These are phyloP conservation scores for Phialophora chinensis DNA, from an alignment of 2,329 filamentous ascomycete genomes.

Conservation along the genomic window DNA sequence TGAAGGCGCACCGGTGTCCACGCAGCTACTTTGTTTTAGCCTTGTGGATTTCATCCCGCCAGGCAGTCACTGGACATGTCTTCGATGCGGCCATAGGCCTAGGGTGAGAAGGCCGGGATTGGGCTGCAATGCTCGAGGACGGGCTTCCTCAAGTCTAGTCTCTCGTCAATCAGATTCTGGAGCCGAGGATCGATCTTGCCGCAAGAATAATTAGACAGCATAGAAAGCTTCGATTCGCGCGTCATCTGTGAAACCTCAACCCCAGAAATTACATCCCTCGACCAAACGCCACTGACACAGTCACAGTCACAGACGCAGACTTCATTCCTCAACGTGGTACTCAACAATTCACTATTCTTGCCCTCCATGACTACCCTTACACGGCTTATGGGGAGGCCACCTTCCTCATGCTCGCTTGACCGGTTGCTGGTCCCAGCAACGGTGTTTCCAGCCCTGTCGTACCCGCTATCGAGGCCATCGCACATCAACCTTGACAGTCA, in stretches of 20 bases:
- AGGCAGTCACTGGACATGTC: not conserved
- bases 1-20: not conserved
- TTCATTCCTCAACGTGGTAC: not conserved
- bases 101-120: not conserved
- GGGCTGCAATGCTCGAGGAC: conserved; percentile 1
- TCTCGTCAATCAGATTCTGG: not conserved
- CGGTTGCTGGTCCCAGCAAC: not conserved
- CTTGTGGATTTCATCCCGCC: not conserved
- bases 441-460: not conserved
- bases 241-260: not conserved
- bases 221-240: not conserved
- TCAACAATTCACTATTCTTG: not conserved
- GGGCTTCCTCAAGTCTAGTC: not conserved
- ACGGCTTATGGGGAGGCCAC: not conserved
- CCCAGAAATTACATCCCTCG: not conserved
- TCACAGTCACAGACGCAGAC: not conserved
- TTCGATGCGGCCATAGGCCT: not conserved
- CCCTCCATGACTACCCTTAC: not conserved
- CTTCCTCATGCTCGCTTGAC: not conserved
- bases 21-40: not conserved
- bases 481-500: not conserved
- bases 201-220: not conserved
- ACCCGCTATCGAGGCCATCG: not conserved
- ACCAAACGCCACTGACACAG: not conserved
- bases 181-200: not conserved